Base-by-base conservation (phyloP, 2,329 filamentous ascomycete species). In the Chalaropsis ovoidea region DNA sequence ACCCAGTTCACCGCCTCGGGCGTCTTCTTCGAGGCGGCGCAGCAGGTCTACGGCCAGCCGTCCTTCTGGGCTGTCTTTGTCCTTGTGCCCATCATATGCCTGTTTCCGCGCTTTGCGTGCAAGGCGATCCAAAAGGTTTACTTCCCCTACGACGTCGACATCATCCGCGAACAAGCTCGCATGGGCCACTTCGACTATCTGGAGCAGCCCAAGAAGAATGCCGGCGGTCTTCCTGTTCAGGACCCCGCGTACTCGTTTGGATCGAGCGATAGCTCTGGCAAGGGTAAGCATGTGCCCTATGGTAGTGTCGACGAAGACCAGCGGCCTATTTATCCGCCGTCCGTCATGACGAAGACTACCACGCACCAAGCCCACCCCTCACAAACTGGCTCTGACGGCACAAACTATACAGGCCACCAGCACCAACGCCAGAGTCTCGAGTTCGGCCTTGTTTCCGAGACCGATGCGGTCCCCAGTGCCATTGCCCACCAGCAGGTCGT, bases 61-160 rank as follows among this genome's bases (percentile, higher is more conserved):
- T 85, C 85, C 0, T 99, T 96, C 78, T 99, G 94, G 94, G 86
- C 89, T 19, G 81, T 90, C 61, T 84, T 90, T 65, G 79, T 94
- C 62, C 78, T 96, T 65, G 90, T 89, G 1, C 84, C 91, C 0
- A 81, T 90, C 69, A 83, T 95, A 65, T 93, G 89, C 75, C 78
- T 99, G 62, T 85, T 95, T 67, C 94, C 94, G 11, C 86, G 94
- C 31, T 96, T 97, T 74, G 82, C 84, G 61, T 81, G 89, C 77
- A 99, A 99, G 77, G 80, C 86, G 41, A 77, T 94, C 62, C 94
- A 97, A 75, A 99, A 99, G 77, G 88, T 96, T 65, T 97, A 91
- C 77, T 89, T 88, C 75, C 94, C 94, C 3, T 87, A 88, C 70
- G 94, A 99, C 72, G 86, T 96, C 67, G 94, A 99, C 74, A 95